A percentile compares a stretch with the other conserved stretches of the same genome.
These are phyloP conservation scores for Suhomyces yuchorum DNA, from an alignment of 1,139 yeast genomes.

Conservation along the genomic window DNA sequence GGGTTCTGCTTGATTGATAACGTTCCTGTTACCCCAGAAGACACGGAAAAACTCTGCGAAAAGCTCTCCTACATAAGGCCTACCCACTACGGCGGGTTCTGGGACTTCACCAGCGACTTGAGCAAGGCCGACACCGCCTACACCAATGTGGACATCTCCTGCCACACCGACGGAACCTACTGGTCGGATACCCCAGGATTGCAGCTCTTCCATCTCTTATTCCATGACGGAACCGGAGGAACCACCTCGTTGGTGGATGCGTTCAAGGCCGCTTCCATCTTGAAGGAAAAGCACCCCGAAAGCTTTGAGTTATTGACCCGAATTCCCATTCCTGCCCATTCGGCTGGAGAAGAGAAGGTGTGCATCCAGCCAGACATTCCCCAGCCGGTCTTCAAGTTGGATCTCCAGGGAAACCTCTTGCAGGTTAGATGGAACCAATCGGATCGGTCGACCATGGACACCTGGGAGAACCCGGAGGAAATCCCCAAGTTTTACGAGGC, in stretches of 20 bases:
- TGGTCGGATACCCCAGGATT: constrained; percentile 79
- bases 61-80: constrained; percentile 65
- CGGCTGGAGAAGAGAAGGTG: constrained; percentile 72
- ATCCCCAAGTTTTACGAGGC: constrained; percentile 63
- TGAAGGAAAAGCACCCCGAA: constrained; percentile 53
- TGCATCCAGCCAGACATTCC: constrained; percentile 65
- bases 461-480: constrained; percentile 55
- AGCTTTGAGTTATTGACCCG: constrained; percentile 55
- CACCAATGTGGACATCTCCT: constrained; percentile 65
- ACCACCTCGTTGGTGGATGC: constrained; percentile 73
- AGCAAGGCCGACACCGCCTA: constrained; percentile 76
- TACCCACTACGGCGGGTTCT: constrained; percentile 80
- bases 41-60: constrained; percentile 61
- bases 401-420: constrained; percentile 53
- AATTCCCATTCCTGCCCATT: constrained; percentile 69
- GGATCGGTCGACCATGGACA: constrained; percentile 68
- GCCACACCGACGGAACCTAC: constrained; percentile 79
- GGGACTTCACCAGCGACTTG: constrained; percentile 78
- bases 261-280: constrained; percentile 58
- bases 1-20: constrained; percentile 68
- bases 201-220: constrained; percentile 68
- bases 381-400: constrained; percentile 63
- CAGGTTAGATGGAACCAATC: constrained; percentile 80
- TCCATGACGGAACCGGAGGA: constrained; percentile 73
- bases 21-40: constrained; percentile 65